Percentiles rank a stretch among this genome's conserved stretches.
These are phyloP conservation scores for Thalassiosira delicatula DNA, from an alignment of 352 stramenopile species.

Conservation along the genomic window DNA sequence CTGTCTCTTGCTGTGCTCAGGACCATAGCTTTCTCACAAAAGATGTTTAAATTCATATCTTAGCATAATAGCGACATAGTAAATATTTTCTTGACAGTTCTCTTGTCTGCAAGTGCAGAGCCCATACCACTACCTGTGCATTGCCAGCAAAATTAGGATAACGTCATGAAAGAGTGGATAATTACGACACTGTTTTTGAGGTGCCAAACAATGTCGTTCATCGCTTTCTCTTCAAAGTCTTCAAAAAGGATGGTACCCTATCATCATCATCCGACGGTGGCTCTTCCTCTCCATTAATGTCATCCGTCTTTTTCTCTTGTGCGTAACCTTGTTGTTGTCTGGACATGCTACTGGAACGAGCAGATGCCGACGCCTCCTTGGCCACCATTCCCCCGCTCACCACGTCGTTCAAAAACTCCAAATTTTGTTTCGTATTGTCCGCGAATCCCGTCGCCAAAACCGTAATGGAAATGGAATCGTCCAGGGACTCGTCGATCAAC, in stretches of 20 bases:
- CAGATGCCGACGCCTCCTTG: neutral
- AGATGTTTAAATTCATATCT: no score
- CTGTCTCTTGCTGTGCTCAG: no score
- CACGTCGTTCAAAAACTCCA: constrained; percentile 57
- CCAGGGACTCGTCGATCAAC: constrained; percentile 76
- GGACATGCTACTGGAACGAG: neutral
- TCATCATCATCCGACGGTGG: constrained; percentile 31
- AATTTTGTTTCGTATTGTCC: constrained; percentile 35
- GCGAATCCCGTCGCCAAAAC: constrained; percentile 74
- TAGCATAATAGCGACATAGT: no score
- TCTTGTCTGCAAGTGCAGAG: no score
- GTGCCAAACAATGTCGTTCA: constrained; percentile 31
- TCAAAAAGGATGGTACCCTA: constrained; percentile 60
- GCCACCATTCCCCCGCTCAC: constrained; percentile 45
- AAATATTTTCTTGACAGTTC: no score
- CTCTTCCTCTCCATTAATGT: constrained; percentile 31
- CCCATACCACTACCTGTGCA: no score
- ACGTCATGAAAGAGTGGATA: no score
- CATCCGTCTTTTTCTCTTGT: constrained; percentile 19
- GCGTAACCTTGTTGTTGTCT: constrained; percentile 2
- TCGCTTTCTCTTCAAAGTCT: constrained; percentile 57
- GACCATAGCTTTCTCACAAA: no score
- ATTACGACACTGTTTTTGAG: no score
- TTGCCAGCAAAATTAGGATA: no score
- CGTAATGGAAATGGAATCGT: constrained; percentile 74